phyloP scores from a whole-genome alignment of 2,329 filamentous ascomycete species.

The Talaromyces sp. region DNA sequence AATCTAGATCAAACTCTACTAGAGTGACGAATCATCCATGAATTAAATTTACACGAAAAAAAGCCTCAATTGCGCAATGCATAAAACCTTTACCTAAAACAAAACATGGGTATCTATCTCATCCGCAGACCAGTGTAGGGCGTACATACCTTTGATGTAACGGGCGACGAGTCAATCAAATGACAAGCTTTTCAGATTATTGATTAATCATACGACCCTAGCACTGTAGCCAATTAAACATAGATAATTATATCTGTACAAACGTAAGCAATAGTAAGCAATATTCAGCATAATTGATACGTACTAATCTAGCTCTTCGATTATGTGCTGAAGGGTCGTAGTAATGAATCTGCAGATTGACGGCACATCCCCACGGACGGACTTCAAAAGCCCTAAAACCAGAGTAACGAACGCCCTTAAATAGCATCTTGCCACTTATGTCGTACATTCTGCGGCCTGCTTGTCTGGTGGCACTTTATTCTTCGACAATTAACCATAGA shows the following conservation, averaged over 20 bases:
- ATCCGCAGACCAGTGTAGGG: neutral
- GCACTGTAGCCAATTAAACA: neutral
- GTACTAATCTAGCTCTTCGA: neutral
- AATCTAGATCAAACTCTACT: neutral
- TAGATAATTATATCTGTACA: too few relatives aligned
- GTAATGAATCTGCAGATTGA: neutral
- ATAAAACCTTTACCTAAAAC: neutral
- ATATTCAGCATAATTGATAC: neutral
- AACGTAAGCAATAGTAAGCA: neutral
- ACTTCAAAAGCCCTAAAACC: neutral
- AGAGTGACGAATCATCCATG: neutral
- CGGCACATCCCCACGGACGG: neutral
- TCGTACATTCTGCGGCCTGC: neutral
- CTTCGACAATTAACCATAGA: neutral
- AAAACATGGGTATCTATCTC: neutral
- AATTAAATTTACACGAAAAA: neutral
- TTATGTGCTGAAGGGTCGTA: neutral
- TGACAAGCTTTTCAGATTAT: neutral
- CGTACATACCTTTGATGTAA: neutral
- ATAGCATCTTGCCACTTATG: neutral
- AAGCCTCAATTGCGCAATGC: neutral
- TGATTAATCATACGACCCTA: neutral
- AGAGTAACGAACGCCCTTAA: neutral
- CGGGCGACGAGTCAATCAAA: neutral
- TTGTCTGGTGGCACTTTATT: neutral